These are phyloP conservation scores for Penstemon davidsonii DNA, from an alignment of 257 asterid species.

Conservation along the genomic window DNA sequence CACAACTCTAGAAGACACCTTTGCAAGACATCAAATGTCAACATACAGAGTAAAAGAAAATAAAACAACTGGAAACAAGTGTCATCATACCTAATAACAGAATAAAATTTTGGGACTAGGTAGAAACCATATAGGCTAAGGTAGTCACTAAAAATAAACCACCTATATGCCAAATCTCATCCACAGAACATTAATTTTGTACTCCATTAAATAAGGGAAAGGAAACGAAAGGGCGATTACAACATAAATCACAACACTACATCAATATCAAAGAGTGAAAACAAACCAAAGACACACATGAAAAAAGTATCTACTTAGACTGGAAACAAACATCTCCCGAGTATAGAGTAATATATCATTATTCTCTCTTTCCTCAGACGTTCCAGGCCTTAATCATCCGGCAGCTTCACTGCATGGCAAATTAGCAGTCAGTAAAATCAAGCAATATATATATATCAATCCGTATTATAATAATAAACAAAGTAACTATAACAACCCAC, in stretches of 20 bases:
- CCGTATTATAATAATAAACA: not conserved
- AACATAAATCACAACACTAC: conserved; percentile 40
- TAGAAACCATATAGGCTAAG: conserved; percentile 23
- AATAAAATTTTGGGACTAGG: no score
- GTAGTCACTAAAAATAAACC: conserved; percentile 48
- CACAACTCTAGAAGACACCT: not conserved
- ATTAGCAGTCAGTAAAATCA: not conserved
- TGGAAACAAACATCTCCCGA: conserved; percentile 25
- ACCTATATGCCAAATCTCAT: conserved; percentile 52
- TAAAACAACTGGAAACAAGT: not conserved
- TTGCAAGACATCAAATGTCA: not conserved
- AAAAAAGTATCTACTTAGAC: conserved; percentile 35
- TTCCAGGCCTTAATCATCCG: conserved; percentile 28
- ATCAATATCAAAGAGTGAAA: conserved; percentile 30
- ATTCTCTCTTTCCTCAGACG: conserved; percentile 21
- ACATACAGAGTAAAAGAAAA: not conserved
- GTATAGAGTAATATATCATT: conserved; percentile 4
- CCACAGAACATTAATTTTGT: conserved; percentile 23
- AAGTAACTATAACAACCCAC: conserved; percentile 32
- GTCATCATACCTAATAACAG: no score
- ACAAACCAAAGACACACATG: conserved; percentile 33
- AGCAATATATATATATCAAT: not conserved
- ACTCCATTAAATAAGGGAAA: conserved; percentile 24
- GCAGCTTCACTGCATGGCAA: conserved; percentile 52
- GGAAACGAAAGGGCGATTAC: conserved; percentile 15